A percentile compares a stretch with the other conserved stretches of the same genome.
phyloP scores from a whole-genome alignment of 345 rosid genomes.

The Arabis hirsuta region DNA sequence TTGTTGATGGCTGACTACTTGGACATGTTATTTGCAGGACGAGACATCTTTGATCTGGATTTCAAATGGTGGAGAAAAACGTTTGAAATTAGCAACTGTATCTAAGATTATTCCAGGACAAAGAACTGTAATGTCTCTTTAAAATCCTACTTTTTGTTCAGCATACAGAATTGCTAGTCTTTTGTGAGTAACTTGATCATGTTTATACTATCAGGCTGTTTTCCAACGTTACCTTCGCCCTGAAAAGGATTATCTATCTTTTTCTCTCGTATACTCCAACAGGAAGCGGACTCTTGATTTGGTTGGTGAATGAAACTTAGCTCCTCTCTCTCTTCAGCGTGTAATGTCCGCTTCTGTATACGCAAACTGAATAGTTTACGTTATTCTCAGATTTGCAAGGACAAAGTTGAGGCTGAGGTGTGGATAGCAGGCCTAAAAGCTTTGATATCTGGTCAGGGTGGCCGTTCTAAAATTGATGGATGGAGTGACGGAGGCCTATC shows the following conservation, averaged over 20 bases:
- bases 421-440: slow-evolving; percentile 89
- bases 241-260: slow-evolving; percentile 86
- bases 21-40: slow-evolving; percentile 62
- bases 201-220: slow-evolving; percentile 64
- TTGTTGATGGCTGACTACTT: slow-evolving; percentile 8
- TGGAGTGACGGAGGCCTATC: slow-evolving; percentile 89
- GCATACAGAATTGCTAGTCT: not conserved
- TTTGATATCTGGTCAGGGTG: slow-evolving; percentile 79
- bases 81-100: slow-evolving; percentile 79
- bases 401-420: slow-evolving; percentile 93
- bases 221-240: slow-evolving; percentile 84
- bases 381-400: slow-evolving; percentile 78
- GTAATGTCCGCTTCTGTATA: slow-evolving; percentile 21
- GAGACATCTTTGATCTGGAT: slow-evolving; percentile 91
- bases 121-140: slow-evolving; percentile 77
- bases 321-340: slow-evolving; percentile 18
- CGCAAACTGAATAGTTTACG: slow-evolving; percentile 29
- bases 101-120: slow-evolving; percentile 93
- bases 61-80: slow-evolving; percentile 79
- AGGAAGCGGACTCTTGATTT: slow-evolving; percentile 91
- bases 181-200: slow-evolving; percentile 17
- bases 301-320: slow-evolving; percentile 59
- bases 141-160: slow-evolving; percentile 32
- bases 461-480: slow-evolving; percentile 95
- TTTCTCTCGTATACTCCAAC: slow-evolving; percentile 84